Base-by-base conservation (phyloP, 768 basidiomycete genomes). In the Sarcodon sp. region DNA sequence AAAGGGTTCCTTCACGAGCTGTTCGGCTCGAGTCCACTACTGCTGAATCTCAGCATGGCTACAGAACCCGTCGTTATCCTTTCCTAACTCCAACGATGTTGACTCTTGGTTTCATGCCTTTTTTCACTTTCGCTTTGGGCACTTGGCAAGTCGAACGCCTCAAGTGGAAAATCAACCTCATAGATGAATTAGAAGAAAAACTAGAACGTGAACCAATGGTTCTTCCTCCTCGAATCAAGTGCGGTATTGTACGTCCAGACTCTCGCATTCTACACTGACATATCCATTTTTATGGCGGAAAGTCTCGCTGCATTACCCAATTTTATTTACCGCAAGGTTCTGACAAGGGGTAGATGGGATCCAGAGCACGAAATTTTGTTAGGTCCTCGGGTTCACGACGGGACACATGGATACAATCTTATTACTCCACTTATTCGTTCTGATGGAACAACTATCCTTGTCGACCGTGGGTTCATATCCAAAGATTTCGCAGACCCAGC, bases 141-240 rank as follows among this genome's bases (percentile, higher is more conserved):
- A 77, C 79, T 15, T 98, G 94, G 94, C 96, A 99, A 65, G 69
- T 99, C 33, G 77, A 88, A 56, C 79, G 96, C 44, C 74, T 98
- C 32, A 77, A 87, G 61, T 99, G 96, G 96, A 99, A 99, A 65
- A 70, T 94, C 41, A 77, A 79, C 46, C 72, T 99, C 45, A 97
- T 98, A 52, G 88, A 96, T 54, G 88, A 97, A 57, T 71, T 98
- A 34, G 86, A 96, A 61, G 81, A 87, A 64, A 94, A 96, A 65
- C 66, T 98, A 34, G 74, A 83, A 52, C 71, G 84, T 12, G 78
- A 76, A 33, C 84, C 94, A 0, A 75, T 99, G 48, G 58, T 69
- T 21, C 67, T 99, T 31, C 96, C 96, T 1, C 73, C 72, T 43
- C 77, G 77, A 64, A 81, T 99, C 66, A 92, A 98, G 94, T 96